Conservation (phyloP, 1,284 basidiomycete species). For the Anthracocystis walkeri region DNA sequence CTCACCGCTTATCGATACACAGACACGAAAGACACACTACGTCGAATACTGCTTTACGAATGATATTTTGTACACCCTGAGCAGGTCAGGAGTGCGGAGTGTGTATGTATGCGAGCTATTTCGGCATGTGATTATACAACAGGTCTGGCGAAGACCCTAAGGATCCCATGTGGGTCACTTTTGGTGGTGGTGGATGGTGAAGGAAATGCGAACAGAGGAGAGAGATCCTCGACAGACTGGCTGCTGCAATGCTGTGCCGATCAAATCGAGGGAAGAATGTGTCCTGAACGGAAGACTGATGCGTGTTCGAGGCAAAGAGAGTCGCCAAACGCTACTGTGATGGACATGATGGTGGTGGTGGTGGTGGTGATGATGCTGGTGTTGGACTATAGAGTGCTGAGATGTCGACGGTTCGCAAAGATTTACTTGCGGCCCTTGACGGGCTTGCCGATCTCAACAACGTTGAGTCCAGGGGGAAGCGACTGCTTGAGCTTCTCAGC, state of each 20-base stretch:
- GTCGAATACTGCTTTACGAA: conserved; percentile 26
- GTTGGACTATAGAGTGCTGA: conserved; percentile 1
- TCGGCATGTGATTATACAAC: conserved; percentile 15
- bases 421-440: conserved; percentile 57
- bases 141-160: neutral
- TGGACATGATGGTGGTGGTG: neutral
- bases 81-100: conserved; percentile 14
- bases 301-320: conserved; percentile 7
- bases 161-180: conserved; percentile 13
- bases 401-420: neutral
- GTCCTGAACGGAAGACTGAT: conserved; percentile 7
- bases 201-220: conserved; percentile 1
- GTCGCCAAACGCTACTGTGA: conserved; percentile 1
- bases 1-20: too few relatives aligned
- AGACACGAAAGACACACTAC: too few relatives aligned
- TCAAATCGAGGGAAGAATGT: neutral
- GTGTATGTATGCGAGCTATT: conserved; percentile 10
- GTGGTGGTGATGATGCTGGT: conserved; percentile 7
- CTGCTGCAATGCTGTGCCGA: conserved; percentile 7
- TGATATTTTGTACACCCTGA: conserved; percentile 26
- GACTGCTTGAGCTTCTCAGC: conserved; percentile 97
- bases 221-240: neutral
- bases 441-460: conserved; percentile 57
- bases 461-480: conserved; percentile 81
- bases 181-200: neutral